Evolutionary conservation across 2,329 filamentous ascomycete genomes (phyloP).

Genomic region (Ascochyta lentis): DNA sequence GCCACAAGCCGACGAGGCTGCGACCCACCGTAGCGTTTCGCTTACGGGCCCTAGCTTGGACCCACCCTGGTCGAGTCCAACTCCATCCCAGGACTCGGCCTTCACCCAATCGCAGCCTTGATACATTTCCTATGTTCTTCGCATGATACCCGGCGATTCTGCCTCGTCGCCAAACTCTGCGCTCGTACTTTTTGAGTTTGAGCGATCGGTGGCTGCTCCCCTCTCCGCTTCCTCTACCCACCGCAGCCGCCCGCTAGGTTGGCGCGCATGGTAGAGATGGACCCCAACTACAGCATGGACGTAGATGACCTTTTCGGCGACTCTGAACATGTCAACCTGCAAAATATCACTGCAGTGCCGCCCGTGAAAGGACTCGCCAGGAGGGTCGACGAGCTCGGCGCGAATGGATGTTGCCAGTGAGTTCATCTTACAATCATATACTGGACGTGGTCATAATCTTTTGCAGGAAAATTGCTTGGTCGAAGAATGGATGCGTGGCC

Average conservation of each 20-base stretch:
- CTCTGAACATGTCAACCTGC: constrained; percentile 64
- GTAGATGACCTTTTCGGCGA: constrained; percentile 58
- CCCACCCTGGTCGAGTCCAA: constrained; percentile 24
- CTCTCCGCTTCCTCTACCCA: background rate
- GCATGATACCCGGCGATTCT: constrained; percentile 31
- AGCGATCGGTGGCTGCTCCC: background rate
- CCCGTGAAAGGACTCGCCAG: constrained; percentile 72
- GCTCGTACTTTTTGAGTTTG: background rate
- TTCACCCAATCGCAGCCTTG: constrained; percentile 15
- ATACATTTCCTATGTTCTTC: constrained; percentile 16
- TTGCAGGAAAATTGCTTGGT: constrained; percentile 81
- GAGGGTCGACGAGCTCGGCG: constrained; percentile 77
- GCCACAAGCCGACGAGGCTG: constrained; percentile 18
- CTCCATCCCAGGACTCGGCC: constrained; percentile 15
- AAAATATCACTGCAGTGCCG: constrained; percentile 61
- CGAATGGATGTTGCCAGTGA: constrained; percentile 82
- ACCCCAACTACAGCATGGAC: constrained; percentile 50
- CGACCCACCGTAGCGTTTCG: constrained; percentile 15
- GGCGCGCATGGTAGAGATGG: constrained; percentile 58
- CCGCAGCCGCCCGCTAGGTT: constrained; percentile 1
- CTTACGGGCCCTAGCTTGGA: constrained; percentile 14
- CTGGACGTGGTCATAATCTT: constrained; percentile 9
- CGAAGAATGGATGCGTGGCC: constrained; percentile 83
- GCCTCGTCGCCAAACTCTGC: constrained; percentile 7
- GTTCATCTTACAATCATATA: constrained; percentile 40